Evolutionary conservation across 345 rosid species (phyloP).

Genomic region (Cardamine resedifolia): DNA sequence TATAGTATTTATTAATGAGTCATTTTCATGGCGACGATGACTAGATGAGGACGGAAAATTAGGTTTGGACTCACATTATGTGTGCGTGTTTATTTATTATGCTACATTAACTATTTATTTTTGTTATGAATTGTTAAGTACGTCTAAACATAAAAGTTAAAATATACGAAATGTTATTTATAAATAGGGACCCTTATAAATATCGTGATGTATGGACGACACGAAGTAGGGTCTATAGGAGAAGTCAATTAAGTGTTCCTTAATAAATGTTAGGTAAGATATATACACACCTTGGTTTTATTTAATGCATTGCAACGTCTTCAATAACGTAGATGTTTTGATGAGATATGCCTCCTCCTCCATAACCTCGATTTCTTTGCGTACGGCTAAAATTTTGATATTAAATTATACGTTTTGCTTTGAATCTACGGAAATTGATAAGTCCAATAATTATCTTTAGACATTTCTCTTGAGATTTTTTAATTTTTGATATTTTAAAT

Average conservation of each 20-base stretch:
- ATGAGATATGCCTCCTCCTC: constrained; percentile 10
- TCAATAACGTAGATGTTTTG: not conserved
- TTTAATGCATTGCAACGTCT: constrained; percentile 24
- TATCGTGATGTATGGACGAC: not conserved
- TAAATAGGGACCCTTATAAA: too few relatives aligned
- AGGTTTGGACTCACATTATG: constrained; percentile 32
- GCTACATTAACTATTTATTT: not conserved
- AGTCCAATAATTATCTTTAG: not conserved
- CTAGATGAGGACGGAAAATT: not conserved
- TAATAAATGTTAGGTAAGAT: constrained; percentile 16
- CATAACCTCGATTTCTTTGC: not conserved
- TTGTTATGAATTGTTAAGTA: not conserved
- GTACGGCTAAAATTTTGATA: not conserved
- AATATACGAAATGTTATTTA: not conserved
- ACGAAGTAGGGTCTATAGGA: constrained; percentile 13
- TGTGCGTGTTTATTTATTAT: not conserved
- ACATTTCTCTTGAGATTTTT: not conserved
- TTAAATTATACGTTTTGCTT: not conserved
- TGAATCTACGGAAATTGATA: not conserved
- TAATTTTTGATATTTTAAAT: not conserved
- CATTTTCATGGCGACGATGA: constrained; percentile 12
- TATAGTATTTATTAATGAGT: constrained; percentile 7
- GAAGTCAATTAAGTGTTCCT: constrained; percentile 17
- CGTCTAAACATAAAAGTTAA: not conserved
- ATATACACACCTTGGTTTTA: constrained; percentile 7